Conservation (phyloP, 345 rosid species). For the Dovyalis caffra region DNA sequence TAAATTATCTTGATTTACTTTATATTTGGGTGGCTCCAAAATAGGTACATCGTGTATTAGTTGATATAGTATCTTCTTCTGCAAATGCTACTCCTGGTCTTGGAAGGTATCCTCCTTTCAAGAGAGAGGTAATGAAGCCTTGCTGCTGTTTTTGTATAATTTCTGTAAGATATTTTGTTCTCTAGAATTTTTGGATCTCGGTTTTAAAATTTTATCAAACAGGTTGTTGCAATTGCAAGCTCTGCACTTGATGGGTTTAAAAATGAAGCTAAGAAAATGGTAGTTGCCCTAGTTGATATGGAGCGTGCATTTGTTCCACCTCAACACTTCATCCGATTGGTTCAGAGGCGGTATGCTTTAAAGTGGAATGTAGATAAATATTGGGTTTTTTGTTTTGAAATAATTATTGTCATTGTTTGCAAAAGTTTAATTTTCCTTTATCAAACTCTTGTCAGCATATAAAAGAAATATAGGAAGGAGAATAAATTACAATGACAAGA, state of each 20-base stretch:
- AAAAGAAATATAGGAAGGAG: background rate
- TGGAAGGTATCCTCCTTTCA: slow-evolving; percentile 96
- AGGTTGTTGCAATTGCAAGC: slow-evolving; percentile 92
- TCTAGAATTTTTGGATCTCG: background rate
- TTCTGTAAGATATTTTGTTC: background rate
- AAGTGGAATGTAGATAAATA: background rate
- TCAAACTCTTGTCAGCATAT: background rate
- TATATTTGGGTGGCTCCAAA: background rate
- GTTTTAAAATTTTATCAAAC: slow-evolving; percentile 18
- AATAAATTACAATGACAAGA: background rate
- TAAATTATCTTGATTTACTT: background rate
- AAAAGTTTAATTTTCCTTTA: background rate
- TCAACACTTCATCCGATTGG: slow-evolving; percentile 96
- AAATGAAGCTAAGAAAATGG: slow-evolving; percentile 94
- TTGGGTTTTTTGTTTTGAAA: background rate
- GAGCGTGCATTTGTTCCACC: slow-evolving; percentile 99
- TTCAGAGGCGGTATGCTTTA: slow-evolving; percentile 77
- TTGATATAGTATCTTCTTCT: slow-evolving; percentile 83
- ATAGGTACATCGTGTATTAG: slow-evolving; percentile 90
- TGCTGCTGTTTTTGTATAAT: slow-evolving; percentile 1
- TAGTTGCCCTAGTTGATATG: slow-evolving; percentile 96
- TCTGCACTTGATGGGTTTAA: slow-evolving; percentile 91
- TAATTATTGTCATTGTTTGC: background rate
- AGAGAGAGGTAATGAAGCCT: slow-evolving; percentile 69
- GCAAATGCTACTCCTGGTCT: slow-evolving; percentile 98